Evolutionary conservation across 2,329 filamentous ascomycete genomes (phyloP).

Genomic region (Tolypocladium sp.): DNA sequence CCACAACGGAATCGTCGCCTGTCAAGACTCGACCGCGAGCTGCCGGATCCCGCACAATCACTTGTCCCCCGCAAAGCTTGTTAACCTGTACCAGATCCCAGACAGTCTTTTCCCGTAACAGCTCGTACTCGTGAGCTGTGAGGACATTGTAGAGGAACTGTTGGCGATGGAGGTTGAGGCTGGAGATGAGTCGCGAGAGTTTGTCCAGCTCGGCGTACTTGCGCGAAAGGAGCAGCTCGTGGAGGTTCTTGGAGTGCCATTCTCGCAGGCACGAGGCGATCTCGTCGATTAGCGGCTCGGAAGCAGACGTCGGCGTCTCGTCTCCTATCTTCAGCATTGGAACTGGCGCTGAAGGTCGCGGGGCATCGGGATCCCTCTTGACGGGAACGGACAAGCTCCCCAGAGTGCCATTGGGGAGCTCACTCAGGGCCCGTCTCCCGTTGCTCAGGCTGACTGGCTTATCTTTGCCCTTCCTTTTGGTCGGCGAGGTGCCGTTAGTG

Average conservation of each 20-base stretch:
- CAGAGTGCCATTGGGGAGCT: conserved; percentile 28
- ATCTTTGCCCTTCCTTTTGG: conserved; percentile 23
- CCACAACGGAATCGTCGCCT: conserved; percentile 85
- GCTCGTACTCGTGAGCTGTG: conserved; percentile 74
- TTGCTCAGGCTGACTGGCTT: conserved; percentile 14
- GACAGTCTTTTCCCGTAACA: conserved; percentile 77
- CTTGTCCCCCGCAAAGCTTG: conserved; percentile 85
- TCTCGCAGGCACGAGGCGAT: conserved; percentile 94
- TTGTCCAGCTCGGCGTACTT: conserved; percentile 76
- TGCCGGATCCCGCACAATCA: conserved; percentile 85
- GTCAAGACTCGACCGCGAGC: conserved; percentile 80
- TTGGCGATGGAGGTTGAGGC: conserved; percentile 76
- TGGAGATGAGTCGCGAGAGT: conserved; percentile 69
- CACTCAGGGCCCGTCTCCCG: conserved; percentile 20
- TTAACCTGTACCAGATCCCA: conserved; percentile 94
- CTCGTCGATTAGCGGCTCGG: conserved; percentile 91
- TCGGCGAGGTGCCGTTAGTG: conserved; percentile 24
- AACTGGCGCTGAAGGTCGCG: conserved; percentile 82
- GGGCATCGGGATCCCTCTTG: conserved; percentile 54
- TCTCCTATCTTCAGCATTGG: conserved; percentile 97
- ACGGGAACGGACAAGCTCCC: conserved; percentile 37
- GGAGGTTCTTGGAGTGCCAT: conserved; percentile 96
- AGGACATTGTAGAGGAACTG: conserved; percentile 92
- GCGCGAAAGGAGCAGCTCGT: conserved; percentile 76
- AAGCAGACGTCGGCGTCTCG: conserved; percentile 81